Base-by-base conservation (phyloP, 1,139 yeast genomes). In the Blastobotrys ciferrii region DNA sequence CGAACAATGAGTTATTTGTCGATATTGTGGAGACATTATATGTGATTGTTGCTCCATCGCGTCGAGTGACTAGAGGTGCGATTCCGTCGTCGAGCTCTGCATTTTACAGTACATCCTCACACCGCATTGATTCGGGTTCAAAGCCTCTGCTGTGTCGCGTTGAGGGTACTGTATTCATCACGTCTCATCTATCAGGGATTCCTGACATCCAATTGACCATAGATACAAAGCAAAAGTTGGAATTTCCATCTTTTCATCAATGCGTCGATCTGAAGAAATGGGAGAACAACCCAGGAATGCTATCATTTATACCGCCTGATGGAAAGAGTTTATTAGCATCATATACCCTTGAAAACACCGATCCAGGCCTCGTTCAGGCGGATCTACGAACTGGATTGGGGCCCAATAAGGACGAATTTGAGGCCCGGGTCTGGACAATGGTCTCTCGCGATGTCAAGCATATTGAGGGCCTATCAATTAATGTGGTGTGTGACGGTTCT, bases 291-390 rank as follows among this genome's bases (percentile, higher is more conserved):
- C 67, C 67, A 2, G 68, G 66, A 12, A 58, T 70, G 0, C 62
- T 89, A 38, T 72, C 81, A 13, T 87, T 91, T 60, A 76, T 86
- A 17, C 98, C 98, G 2, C 96, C 98, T 0, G 97, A 92, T 65
- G 98, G 95, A 3, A 76, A 72, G 53, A 79, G 82, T 37, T 73
- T 77, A 3, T 65, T 92, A 15, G 77, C 84, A 75, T 70, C 77
- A 19, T 92, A 92, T 62, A 72, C 77, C 4, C 65, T 86, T 30
- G 87, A 86, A 51, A 49, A 52, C 15, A 36, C 25, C 9, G 36
- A 46, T 14, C 49, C 76, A 17, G 94, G 92, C 0, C 62, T 81
- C 7, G 75, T 88, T 1, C 75, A 72, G 28, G 78, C 83, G 2
- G 87, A 82, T 45, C 75, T 81, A 50, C 74, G 74, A 47, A 77